Base-by-base conservation (phyloP, 768 basidiomycete genomes). In the Tricholoma terreum region DNA sequence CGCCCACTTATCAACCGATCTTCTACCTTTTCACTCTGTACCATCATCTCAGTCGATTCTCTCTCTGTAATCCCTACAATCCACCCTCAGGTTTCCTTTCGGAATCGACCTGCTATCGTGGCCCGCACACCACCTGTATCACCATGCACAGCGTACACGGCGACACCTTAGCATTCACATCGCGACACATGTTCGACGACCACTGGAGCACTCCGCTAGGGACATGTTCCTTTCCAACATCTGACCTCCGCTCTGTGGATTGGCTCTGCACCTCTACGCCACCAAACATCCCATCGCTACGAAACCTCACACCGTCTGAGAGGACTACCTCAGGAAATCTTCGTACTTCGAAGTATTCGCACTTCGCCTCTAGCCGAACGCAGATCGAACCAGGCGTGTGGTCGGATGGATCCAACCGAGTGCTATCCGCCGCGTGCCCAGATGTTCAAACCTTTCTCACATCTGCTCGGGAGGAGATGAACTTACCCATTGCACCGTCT, bases 371-470 rank as follows among this genome's bases (percentile, higher is more conserved):
- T 5, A 45, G 49, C 11, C 60, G 65, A 55, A 60, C 63, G 12
- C 61, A 76, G 63, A 69, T 74, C 57, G 65, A 68, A 49, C 70
- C 63, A 15, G 78, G 78, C 11, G 71, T 80, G 15, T 77, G 73
- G 72, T 66, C 67, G 11, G 71, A 78, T 58, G 75, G 76, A 10
- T 66, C 66, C 36, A 64, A 68, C 52, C 55, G 74, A 30, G 70
- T 79, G 21, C 73, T 80, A 61, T 82, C 81, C 15, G 73, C 76
- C 12, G 76, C 74, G 36, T 73, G 79, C 38, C 81, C 83, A 15
- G 71, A 74, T 27, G 83, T 86, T 4, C 74, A 76, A 50, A 62
- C 69, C 17, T 80, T 82, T 63, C 78, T 87, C 61, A 65, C 69
- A 3, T 70, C 71, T 38, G 76, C 77, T 54, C 73, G 79, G 55